Conservation (phyloP, 306 rosid genomes). For the Bauhinia variegata region DNA sequence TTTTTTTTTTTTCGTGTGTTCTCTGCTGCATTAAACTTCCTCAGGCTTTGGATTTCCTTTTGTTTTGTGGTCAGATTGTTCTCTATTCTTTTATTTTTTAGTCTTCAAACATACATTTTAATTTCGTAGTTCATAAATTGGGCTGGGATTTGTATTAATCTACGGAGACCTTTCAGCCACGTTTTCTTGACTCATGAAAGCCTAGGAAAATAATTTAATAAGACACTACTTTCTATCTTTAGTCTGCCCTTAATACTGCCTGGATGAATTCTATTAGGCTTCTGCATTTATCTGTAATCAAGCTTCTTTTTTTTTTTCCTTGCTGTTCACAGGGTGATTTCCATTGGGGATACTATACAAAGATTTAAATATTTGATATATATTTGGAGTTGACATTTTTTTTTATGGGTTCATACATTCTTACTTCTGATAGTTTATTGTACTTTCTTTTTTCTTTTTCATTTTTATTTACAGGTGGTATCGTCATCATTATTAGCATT, state of each 20-base stretch:
- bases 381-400: not conserved
- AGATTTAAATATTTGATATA: not conserved
- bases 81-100: not conserved
- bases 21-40: conserved; percentile 16
- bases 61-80: not conserved
- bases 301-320: no score
- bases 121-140: not conserved
- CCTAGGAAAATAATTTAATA: no score
- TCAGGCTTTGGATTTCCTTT: not conserved
- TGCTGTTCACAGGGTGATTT: no score
- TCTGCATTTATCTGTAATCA: no score
- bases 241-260: no score
- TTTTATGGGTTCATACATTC: not conserved
- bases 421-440: conserved; percentile 23
- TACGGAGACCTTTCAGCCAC: conserved; percentile 8
- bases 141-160: conserved; percentile 11
- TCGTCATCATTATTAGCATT: conserved; percentile 83
- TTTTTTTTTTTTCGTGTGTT: not conserved
- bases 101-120: no score
- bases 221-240: no score
- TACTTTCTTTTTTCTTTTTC: conserved; percentile 37
- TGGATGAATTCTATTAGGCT: no score
- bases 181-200: not conserved
- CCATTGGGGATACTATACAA: no score
- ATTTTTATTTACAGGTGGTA: conserved; percentile 64